These are phyloP conservation scores for Lentinus tigrinus DNA, from an alignment of 768 basidiomycete species.

Conservation along the genomic window DNA sequence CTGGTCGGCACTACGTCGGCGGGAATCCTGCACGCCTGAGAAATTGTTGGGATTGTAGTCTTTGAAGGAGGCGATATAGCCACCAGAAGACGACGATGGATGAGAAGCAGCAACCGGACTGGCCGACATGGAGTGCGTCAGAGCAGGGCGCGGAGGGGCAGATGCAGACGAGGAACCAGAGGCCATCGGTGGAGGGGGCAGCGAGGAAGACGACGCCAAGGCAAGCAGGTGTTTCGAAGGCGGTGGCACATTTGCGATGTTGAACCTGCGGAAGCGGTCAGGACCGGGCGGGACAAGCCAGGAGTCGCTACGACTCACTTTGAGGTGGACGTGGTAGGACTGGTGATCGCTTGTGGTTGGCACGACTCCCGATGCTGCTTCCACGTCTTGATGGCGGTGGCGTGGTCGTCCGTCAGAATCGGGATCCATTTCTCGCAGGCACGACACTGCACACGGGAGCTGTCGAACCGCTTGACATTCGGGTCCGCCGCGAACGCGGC, in stretches of 20 bases:
- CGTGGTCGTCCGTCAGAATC: slow-evolving; percentile 58
- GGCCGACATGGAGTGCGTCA: slow-evolving; percentile 7
- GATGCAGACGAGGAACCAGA: background rate
- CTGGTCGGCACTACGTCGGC: slow-evolving; percentile 76
- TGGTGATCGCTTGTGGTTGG: slow-evolving; percentile 33
- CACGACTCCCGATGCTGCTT: slow-evolving; percentile 59
- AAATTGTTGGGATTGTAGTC: slow-evolving; percentile 60
- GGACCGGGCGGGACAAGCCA: background rate
- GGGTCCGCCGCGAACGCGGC: slow-evolving; percentile 61
- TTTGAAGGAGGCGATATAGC: slow-evolving; percentile 39
- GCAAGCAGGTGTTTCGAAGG: slow-evolving; percentile 34
- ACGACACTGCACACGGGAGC: slow-evolving; percentile 68
- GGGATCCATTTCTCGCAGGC: slow-evolving; percentile 69
- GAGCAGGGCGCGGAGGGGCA: slow-evolving; percentile 10
- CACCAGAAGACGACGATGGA: background rate
- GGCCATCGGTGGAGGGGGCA: slow-evolving; percentile 16
- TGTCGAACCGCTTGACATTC: slow-evolving; percentile 72
- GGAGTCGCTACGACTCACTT: slow-evolving; percentile 1
- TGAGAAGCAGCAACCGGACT: background rate
- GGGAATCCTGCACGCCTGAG: slow-evolving; percentile 57
- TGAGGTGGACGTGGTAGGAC: slow-evolving; percentile 14
- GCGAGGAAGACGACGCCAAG: slow-evolving; percentile 29
- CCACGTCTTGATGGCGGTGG: slow-evolving; percentile 65
- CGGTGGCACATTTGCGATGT: slow-evolving; percentile 31
- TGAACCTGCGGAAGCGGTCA: slow-evolving; percentile 12